These are phyloP conservation scores for Nannochloris sp. DNA, from an alignment of 139 green algal species.

Conservation along the genomic window DNA sequence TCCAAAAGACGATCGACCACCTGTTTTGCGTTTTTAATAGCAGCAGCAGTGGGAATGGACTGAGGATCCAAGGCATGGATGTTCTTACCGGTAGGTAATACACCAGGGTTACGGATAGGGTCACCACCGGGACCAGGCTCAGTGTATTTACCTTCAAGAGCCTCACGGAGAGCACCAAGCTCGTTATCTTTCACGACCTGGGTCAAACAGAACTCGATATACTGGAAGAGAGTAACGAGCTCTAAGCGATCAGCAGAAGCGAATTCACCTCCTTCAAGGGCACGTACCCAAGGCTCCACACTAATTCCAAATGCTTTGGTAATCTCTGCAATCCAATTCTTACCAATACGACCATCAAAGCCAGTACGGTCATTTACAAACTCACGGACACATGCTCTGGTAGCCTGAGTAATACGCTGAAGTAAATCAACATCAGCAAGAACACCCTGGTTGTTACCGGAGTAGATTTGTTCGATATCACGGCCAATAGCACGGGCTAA, in stretches of 20 bases:
- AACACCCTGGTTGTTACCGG: constrained; percentile 68
- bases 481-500: constrained; percentile 75
- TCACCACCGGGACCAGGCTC: constrained; percentile 94
- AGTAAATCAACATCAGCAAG: constrained; percentile 84
- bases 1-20: constrained; percentile 94
- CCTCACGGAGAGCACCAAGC: constrained; percentile 80
- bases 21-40: constrained; percentile 69
- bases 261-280: constrained; percentile 69
- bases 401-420: constrained; percentile 59
- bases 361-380: constrained; percentile 86
- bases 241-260: constrained; percentile 57
- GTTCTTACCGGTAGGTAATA: constrained; percentile 99
- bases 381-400: constrained; percentile 58
- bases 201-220: constrained; percentile 94
- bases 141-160: constrained; percentile 85
- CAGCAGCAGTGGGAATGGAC: constrained; percentile 83
- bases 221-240: constrained; percentile 83
- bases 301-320: constrained; percentile 20
- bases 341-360: constrained; percentile 40
- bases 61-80: constrained; percentile 99
- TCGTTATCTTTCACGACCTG: constrained; percentile 98
- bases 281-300: constrained; percentile 63
- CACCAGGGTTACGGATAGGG: constrained; percentile 96
- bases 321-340: constrained; percentile 23
- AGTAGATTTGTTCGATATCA: constrained; percentile 94